These are phyloP conservation scores for Heterobasidion irregulare DNA, from an alignment of 1,284 basidiomycete genomes.

Conservation along the genomic window DNA sequence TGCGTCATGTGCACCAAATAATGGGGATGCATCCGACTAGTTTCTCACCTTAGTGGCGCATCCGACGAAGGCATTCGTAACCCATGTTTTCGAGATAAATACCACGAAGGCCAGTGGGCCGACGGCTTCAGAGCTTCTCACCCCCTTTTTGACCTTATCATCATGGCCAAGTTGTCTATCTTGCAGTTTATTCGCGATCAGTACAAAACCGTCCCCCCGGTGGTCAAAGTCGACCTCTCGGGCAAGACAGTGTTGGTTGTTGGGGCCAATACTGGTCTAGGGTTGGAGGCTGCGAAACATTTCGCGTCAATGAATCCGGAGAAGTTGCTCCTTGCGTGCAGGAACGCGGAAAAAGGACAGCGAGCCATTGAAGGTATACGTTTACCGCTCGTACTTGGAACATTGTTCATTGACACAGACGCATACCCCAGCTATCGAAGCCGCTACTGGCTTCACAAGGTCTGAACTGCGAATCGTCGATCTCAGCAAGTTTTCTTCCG, in stretches of 20 bases:
- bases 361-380: slow-evolving; percentile 23
- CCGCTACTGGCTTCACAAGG: slow-evolving; percentile 14
- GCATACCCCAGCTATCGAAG: slow-evolving; percentile 13
- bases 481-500: slow-evolving; percentile 17
- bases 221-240: slow-evolving; percentile 16
- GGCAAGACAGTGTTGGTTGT: slow-evolving; percentile 23
- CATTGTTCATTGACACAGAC: not conserved
- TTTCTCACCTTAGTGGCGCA: too few relatives aligned
- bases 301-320: slow-evolving; percentile 32
- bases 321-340: slow-evolving; percentile 30
- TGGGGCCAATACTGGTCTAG: slow-evolving; percentile 34
- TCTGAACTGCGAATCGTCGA: slow-evolving; percentile 20
- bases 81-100: too few relatives aligned
- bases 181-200: slow-evolving; percentile 7
- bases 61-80: too few relatives aligned
- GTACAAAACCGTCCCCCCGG: slow-evolving; percentile 15
- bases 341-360: slow-evolving; percentile 26
- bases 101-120: too few relatives aligned
- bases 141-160: too few relatives aligned
- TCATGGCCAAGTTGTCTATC: slow-evolving; percentile 6
- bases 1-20: too few relatives aligned
- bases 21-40: too few relatives aligned
- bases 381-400: not conserved
- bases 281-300: slow-evolving; percentile 34
- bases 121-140: too few relatives aligned